Evolutionary conservation across 2,329 filamentous ascomycete genomes (phyloP), one percentile per base, ranked within the genome.

Genomic region (Pestalotiopsis fici): DNA sequence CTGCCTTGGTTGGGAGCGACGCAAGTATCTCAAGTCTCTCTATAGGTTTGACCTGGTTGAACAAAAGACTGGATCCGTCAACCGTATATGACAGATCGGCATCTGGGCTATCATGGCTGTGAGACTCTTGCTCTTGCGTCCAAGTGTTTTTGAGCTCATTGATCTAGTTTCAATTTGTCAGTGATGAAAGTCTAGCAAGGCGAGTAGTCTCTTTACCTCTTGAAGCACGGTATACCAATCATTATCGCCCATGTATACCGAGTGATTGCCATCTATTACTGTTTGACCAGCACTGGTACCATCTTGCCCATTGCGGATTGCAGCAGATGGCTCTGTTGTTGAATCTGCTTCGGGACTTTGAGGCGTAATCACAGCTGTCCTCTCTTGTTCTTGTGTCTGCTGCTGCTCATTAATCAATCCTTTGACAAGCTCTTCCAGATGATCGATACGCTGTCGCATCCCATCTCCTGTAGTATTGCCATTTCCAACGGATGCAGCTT

Each of bases 1-100:
- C 69, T 21, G 50, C 43, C 66, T 73, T 76, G n/a, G 72, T 68
- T 21, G 75, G 75, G 39, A 77, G 54, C 31, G 69, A 67, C 21
- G 70, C 69, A 13, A 75, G 55, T n/a, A 77, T 73, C 65, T 74
- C 74, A 28, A 74, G 62, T 6, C 70, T 70, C 9, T 72, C 70
- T 39, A 75, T 65, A n/a, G 70, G 72, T 62, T 71, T 73, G 43
- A 69, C 68, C 59, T 73, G 70, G 50, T 67, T 69, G 31, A 71
- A 75, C 15, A 76, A 70, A 15, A 76, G 68, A 64, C 73, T 72
- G 4, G 73, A 70, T 54, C 73, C 74, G 65, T 74, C 71, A 28
- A 74, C 73, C 2, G 66, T 68, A 31, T 69, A 67, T 11, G 70
- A 70, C 23, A 65, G 64, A 4, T 57, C 27, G 3, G 79, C 81